Conservation (phyloP, 805 yeast genomes). For the Starmerella cellae region DNA sequence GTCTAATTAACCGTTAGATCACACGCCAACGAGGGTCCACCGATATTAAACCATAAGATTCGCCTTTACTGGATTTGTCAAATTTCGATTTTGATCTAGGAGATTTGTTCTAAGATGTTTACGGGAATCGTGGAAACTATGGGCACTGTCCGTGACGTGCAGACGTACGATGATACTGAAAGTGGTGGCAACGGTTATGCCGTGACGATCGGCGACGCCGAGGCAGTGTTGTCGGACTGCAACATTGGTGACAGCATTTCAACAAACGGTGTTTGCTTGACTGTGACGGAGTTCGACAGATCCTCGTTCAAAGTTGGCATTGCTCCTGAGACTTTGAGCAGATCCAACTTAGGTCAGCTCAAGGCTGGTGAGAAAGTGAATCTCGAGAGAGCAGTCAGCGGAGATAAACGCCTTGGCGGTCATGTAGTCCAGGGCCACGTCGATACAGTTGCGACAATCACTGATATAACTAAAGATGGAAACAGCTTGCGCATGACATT, state of each 20-base stretch:
- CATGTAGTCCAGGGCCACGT: constrained; percentile 97
- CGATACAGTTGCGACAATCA: constrained; percentile 69
- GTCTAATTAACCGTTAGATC: no score
- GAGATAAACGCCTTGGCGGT: constrained; percentile 83
- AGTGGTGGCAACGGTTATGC: constrained; percentile 68
- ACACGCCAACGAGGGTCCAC: no score
- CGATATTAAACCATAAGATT: no score
- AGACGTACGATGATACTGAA: constrained; percentile 34
- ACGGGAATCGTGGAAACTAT: constrained; percentile 85
- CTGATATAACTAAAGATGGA: constrained; percentile 41
- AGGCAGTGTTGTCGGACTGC: constrained; percentile 56
- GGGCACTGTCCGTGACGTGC: constrained; percentile 46
- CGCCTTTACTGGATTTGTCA: no score
- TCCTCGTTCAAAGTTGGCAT: constrained; percentile 73
- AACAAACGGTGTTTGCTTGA: constrained; percentile 77
- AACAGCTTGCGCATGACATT: constrained; percentile 70
- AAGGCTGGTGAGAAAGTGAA: constrained; percentile 52
- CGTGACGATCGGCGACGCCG: constrained; percentile 48
- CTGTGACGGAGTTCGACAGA: constrained; percentile 66
- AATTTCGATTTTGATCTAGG: no score
- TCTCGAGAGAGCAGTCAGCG: constrained; percentile 79
- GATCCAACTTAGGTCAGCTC: constrained; percentile 62
- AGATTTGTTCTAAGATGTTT: constrained; percentile 57
- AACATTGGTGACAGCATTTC: constrained; percentile 91
- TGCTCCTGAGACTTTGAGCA: constrained; percentile 79